These are phyloP conservation scores for Diaporthe helianthi DNA, from an alignment of 2,329 filamentous ascomycete genomes.

Conservation along the genomic window DNA sequence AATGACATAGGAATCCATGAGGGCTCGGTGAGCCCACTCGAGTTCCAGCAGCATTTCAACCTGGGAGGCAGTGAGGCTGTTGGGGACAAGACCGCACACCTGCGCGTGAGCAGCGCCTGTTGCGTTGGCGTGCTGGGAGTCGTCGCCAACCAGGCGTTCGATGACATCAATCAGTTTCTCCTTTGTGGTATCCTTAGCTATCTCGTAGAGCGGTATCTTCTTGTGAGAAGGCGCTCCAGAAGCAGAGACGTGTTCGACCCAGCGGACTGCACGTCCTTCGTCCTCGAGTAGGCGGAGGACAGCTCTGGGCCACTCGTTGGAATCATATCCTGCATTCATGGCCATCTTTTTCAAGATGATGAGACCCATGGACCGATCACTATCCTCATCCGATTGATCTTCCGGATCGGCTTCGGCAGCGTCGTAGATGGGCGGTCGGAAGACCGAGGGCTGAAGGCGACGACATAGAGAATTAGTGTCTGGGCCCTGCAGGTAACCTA, in stretches of 20 bases:
- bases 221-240: conserved; percentile 40
- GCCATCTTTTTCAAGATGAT: conserved; percentile 47
- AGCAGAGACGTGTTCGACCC: conserved; percentile 21
- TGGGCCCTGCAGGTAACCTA: conserved; percentile 71
- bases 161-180: conserved; percentile 22
- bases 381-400: neutral
- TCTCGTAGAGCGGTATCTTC: conserved; percentile 34
- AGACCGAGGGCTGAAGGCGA: conserved; percentile 24
- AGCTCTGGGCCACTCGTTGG: conserved; percentile 43
- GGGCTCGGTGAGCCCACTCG: conserved; percentile 72
- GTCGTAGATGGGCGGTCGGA: conserved; percentile 23
- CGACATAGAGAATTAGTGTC: conserved; percentile 46
- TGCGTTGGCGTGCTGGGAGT: neutral
- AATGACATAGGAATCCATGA: conserved; percentile 72
- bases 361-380: conserved; percentile 21
- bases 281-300: conserved; percentile 46
- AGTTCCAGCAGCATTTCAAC: conserved; percentile 73
- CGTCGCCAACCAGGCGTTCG: conserved; percentile 7
- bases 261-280: conserved; percentile 39
- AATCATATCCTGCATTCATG: conserved; percentile 45
- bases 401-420: neutral
- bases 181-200: conserved; percentile 9
- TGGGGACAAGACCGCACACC: conserved; percentile 45
- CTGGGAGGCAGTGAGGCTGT: conserved; percentile 66
- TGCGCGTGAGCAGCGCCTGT: conserved; percentile 37